Evolutionary conservation across 208 protist species (phyloP), one percentile per base, ranked within the genome.

Genomic region (Kentomonas sorsogonicus): DNA sequence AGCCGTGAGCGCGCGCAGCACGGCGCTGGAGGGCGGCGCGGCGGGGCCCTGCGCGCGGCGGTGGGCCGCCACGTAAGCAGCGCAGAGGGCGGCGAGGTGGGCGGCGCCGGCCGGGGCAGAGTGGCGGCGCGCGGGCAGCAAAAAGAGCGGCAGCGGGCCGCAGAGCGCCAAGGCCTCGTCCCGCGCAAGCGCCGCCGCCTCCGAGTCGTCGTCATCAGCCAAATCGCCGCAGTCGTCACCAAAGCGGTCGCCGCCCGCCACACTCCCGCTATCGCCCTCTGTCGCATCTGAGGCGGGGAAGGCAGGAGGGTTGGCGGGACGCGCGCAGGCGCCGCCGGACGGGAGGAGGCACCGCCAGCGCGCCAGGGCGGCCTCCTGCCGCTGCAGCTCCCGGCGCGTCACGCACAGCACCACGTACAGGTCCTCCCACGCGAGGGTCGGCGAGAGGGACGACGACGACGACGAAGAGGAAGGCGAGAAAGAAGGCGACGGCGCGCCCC

Each of bases 341-440:
- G n/a, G n/a, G n/a, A n/a, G 45, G 11, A 34, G 33, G 20, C 56
- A 44, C 27, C 15, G 23, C 23, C 31, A 39, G 15, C 50, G 31
- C 52, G 23, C 15, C 13, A 34, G 18, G 1, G 56, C 52, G 15
- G 51, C 29, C 18, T 46, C 23, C 33, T 52, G 61, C 29, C 48
- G 29, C 6, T 43, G 22, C 46, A 63, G 52, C 10, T 44, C 47
- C 53, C 72, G 74, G 5, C 78, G 69, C 27, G 71, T 69, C 2
- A 79, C n/a, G 36, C 63, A 74, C 34, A 72, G 64, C 34, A 90
- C 69, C 52, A 83, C 76, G 38, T 85, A 84, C 11, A 91, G 54
- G 51, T 91, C 83, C 64, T 87, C 79, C 45, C 84, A 30, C 27
- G 44, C 56, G 41, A 91, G 60, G 52, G 34, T 77, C 69, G 0